A percentile compares a stretch with the other conserved stretches of the same genome.
Evolutionary conservation across 192 early-diverging fungal species (phyloP).

Genomic region (Thoreauomyces humboldtii): DNA sequence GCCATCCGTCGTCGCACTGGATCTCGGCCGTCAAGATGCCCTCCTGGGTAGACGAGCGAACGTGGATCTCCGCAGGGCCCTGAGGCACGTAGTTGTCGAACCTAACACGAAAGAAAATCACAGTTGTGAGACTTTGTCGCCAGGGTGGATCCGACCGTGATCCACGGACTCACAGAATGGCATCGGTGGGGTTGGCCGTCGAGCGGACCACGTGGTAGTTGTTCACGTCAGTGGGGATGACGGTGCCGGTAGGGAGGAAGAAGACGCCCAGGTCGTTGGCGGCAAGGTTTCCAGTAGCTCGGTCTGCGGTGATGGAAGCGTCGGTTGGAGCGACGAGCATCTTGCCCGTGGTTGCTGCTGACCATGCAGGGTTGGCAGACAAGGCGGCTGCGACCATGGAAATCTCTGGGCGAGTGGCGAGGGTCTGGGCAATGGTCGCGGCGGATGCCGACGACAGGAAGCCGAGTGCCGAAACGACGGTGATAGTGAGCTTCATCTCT

Average conservation of each 20-base stretch:
- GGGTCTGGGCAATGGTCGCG: background rate
- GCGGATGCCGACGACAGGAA: constrained; percentile 10
- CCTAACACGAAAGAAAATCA: background rate
- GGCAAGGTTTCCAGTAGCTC: constrained; percentile 10
- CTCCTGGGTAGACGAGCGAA: constrained; percentile 9
- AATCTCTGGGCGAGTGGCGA: background rate
- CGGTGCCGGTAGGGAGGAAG: constrained; percentile 12
- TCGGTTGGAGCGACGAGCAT: constrained; percentile 21
- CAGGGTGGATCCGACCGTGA: no score
- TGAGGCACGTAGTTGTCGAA: constrained; percentile 20
- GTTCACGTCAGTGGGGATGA: background rate
- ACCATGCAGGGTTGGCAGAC: constrained; percentile 9
- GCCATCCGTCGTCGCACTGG: constrained; percentile 19
- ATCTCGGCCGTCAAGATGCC: constrained; percentile 6
- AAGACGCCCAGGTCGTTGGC: constrained; percentile 10
- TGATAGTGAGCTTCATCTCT: no score
- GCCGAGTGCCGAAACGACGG: no score
- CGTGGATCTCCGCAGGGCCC: constrained; percentile 15
- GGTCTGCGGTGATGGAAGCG: constrained; percentile 2
- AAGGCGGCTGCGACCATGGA: background rate
- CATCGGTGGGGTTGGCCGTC: no score
- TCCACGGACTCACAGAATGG: no score
- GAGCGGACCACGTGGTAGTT: constrained; percentile 23
- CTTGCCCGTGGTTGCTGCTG: constrained; percentile 10
- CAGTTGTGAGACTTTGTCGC: no score